Evolutionary conservation across 2,329 filamentous ascomycete genomes (phyloP).

Genomic region (Aspergillus pseudoglaucus): DNA sequence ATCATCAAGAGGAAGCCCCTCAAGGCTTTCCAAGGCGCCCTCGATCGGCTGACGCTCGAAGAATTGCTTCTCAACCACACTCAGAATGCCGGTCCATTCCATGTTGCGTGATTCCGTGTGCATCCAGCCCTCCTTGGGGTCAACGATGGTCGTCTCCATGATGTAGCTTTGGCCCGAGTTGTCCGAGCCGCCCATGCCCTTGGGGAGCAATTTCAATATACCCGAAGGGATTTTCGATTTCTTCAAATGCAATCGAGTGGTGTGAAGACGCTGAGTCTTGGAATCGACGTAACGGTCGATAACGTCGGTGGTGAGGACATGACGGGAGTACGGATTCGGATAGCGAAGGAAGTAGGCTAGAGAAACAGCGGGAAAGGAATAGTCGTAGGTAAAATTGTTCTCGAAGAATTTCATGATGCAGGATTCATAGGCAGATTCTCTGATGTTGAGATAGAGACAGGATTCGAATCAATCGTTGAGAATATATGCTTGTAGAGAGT

Average conservation of each 20-base stretch:
- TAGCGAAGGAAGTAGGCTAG: conserved; percentile 65
- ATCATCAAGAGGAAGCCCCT: conserved; percentile 31
- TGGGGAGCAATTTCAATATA: conserved; percentile 55
- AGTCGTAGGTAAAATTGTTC: conserved; percentile 55
- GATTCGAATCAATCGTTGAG: background rate
- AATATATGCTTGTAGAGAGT: background rate
- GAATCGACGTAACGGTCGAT: conserved; percentile 58
- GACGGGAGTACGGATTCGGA: conserved; percentile 59
- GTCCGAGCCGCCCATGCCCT: conserved; percentile 52
- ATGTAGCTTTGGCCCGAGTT: conserved; percentile 57
- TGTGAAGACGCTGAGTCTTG: conserved; percentile 53
- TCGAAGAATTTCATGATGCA: conserved; percentile 49
- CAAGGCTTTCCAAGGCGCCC: conserved; percentile 14
- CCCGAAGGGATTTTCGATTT: conserved; percentile 56
- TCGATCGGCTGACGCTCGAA: conserved; percentile 44
- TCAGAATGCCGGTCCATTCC: conserved; percentile 60
- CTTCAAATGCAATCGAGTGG: conserved; percentile 57
- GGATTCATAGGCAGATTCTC: conserved; percentile 12
- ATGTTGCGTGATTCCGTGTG: conserved; percentile 58
- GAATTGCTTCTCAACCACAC: conserved; percentile 55
- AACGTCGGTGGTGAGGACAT: conserved; percentile 61
- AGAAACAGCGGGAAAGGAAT: conserved; percentile 59
- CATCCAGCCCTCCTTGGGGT: conserved; percentile 60
- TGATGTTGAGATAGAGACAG: background rate
- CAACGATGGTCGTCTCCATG: conserved; percentile 56